phyloP scores from a whole-genome alignment of 2,329 filamentous ascomycete species.

The Aspergillus clavatus region DNA sequence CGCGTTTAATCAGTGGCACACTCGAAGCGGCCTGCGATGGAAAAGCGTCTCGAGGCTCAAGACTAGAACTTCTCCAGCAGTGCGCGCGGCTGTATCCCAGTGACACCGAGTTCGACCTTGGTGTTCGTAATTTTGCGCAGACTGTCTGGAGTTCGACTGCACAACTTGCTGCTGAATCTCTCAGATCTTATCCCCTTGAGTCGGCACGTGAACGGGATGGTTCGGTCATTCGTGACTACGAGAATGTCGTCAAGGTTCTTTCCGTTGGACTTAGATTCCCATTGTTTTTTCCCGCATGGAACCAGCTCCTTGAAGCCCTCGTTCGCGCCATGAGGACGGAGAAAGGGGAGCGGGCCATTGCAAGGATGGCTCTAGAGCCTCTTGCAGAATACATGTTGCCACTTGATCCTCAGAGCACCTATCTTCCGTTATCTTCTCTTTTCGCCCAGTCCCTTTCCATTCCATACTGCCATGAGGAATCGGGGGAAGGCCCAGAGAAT shows the following conservation, averaged over 20 bases:
- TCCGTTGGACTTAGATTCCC: conserved; percentile 50
- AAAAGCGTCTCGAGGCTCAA: conserved; percentile 31
- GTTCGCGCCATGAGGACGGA: conserved; percentile 56
- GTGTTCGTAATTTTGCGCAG: conserved; percentile 12
- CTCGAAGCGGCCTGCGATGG: conserved; percentile 33
- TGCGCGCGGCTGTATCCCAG: conserved; percentile 28
- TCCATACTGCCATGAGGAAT: conserved; percentile 18
- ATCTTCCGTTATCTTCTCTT: conserved; percentile 33
- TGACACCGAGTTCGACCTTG: conserved; percentile 10
- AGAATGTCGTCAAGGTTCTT: conserved; percentile 64
- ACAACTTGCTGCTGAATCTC: conserved; percentile 27
- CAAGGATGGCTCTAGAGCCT: conserved; percentile 65
- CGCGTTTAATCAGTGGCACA: conserved; percentile 24
- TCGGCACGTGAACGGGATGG: conserved; percentile 43
- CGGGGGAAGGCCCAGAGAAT: background rate
- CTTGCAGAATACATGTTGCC: conserved; percentile 53
- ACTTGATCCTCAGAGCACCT: conserved; percentile 23
- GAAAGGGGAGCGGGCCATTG: conserved; percentile 62
- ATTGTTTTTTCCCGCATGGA: conserved; percentile 35
- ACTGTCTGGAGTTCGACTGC: conserved; percentile 36
- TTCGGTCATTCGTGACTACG: conserved; percentile 62
- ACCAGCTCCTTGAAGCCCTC: conserved; percentile 54
- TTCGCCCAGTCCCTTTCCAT: conserved; percentile 35
- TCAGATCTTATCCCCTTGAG: conserved; percentile 40
- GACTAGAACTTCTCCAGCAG: conserved; percentile 36